Percentiles rank a stretch among this genome's conserved stretches.
These are phyloP conservation scores for Phytophthora citricola DNA, from an alignment of 352 stramenopile genomes.

Conservation along the genomic window DNA sequence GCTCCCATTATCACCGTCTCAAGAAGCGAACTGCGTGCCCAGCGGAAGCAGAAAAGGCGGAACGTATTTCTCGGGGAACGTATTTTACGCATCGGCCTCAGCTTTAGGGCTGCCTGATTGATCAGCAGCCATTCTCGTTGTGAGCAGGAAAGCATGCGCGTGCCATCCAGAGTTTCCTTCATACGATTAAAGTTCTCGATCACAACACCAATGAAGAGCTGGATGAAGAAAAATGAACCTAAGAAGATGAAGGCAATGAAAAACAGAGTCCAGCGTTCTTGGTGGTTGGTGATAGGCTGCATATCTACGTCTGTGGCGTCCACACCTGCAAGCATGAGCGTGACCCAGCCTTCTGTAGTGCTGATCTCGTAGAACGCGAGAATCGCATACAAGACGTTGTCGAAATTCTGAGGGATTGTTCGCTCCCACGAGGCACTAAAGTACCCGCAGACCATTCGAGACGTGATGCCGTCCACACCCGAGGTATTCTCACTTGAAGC, in stretches of 20 bases:
- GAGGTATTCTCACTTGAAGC: slow-evolving; percentile 17
- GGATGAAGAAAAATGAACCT: slow-evolving; percentile 92
- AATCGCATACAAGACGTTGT: slow-evolving; percentile 78
- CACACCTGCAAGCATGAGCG: slow-evolving; percentile 89
- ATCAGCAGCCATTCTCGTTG: slow-evolving; percentile 82
- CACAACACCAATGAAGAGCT: slow-evolving; percentile 94
- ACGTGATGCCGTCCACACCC: slow-evolving; percentile 40
- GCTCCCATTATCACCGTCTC: slow-evolving; percentile 80
- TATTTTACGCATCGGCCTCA: slow-evolving; percentile 49
- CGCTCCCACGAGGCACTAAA: slow-evolving; percentile 45
- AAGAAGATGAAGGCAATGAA: slow-evolving; percentile 92
- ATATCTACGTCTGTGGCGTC: slow-evolving; percentile 91
- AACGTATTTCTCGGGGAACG: slow-evolving; percentile 52
- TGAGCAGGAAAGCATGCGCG: slow-evolving; percentile 69
- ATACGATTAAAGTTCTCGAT: slow-evolving; percentile 93
- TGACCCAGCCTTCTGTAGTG: slow-evolving; percentile 91
- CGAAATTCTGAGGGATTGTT: slow-evolving; percentile 74
- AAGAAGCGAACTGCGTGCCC: slow-evolving; percentile 64
- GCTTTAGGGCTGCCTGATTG: slow-evolving; percentile 58
- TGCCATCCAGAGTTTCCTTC: slow-evolving; percentile 69
- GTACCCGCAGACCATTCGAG: slow-evolving; percentile 48
- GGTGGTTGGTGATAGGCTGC: slow-evolving; percentile 87
- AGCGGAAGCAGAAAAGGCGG: slow-evolving; percentile 40
- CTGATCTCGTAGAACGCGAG: slow-evolving; percentile 92
- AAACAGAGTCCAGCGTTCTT: slow-evolving; percentile 78